Base-by-base conservation (phyloP, 2,329 filamentous ascomycete species). In the Phialocephala subalpina region DNA sequence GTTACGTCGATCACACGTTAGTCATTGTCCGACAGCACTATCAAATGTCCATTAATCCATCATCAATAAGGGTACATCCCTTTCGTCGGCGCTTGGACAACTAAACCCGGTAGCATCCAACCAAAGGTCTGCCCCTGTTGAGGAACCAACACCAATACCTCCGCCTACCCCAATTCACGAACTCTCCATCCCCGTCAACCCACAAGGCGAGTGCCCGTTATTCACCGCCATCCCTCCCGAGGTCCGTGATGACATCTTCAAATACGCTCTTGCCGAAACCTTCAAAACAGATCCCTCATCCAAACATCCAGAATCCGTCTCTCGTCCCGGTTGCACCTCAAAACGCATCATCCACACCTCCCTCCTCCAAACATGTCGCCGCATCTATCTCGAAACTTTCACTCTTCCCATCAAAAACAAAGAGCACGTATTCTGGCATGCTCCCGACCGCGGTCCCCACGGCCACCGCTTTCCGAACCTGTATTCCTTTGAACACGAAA, bases 201-300 rank as follows among this genome's bases (percentile, higher is more conserved):
- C 67, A 8, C 72, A 73, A 65, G 33, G 12, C 9, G 22, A 38
- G 9, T 72, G 67, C 5, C 66, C 62, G 5, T 60, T 73, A 53
- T 73, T 68, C 68, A 67, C 70, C 25, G 72, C 45, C 20, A 71
- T 73, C 42, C 70, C 72, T 18, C 56, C 67, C 9, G 70, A 74
- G 59, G 72, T 73, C 49, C 67, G 71, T 0, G 57, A 69, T 12
- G 12, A 55, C 2, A 71, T 73, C 12, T 70, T 73, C 64, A 18
- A 69, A 16, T 71, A 69, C 45, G 60, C 66, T 1, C 47, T 73
- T 1, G 62, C 64, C 2, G 70, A 73, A 64, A 68, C 61, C 33
- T 60, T 56, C 25, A 65, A 64, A 22, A 25, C 45, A 22, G 58
- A 64, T 12, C 22, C n/a, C 52, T 36, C n/a, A 8, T 47, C 58